Conservation (phyloP, 768 basidiomycete genomes). For the Chalciporus piperatus region DNA sequence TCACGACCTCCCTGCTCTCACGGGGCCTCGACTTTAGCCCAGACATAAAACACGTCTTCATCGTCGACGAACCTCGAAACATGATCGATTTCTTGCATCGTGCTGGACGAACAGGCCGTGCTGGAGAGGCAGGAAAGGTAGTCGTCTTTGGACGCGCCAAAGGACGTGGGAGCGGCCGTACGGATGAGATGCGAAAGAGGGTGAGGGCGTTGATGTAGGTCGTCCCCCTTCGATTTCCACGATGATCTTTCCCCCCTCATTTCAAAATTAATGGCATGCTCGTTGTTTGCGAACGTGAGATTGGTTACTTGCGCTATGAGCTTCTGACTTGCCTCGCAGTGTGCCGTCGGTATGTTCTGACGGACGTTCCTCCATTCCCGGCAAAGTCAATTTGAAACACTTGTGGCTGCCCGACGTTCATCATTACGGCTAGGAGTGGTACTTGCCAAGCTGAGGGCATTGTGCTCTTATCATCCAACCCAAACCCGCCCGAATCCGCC, state of each 20-base stretch:
- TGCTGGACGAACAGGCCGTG: conserved; percentile 79
- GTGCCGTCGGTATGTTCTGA: background rate
- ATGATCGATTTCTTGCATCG: conserved; percentile 92
- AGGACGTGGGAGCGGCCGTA: conserved; percentile 57
- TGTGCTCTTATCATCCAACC: no score
- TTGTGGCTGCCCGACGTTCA: no score
- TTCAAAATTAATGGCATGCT: background rate
- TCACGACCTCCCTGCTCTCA: conserved; percentile 89
- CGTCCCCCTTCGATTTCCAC: background rate
- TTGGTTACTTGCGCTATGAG: no score
- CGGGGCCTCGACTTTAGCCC: conserved; percentile 88
- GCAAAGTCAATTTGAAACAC: no score
- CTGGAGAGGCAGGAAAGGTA: conserved; percentile 66
- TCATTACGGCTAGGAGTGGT: no score
- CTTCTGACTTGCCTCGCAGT: no score
- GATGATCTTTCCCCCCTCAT: background rate
- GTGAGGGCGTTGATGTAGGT: conserved; percentile 38
- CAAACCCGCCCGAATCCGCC: background rate
- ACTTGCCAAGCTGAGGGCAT: no score
- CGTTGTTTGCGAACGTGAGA: background rate
- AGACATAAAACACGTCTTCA: conserved; percentile 75
- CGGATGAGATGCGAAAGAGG: conserved; percentile 49
- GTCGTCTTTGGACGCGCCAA: conserved; percentile 72
- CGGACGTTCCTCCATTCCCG: no score
- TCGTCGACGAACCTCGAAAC: conserved; percentile 84